Evolutionary conservation across 441 rosid genomes (phyloP).

Genomic region (Mallotus japonicus): DNA sequence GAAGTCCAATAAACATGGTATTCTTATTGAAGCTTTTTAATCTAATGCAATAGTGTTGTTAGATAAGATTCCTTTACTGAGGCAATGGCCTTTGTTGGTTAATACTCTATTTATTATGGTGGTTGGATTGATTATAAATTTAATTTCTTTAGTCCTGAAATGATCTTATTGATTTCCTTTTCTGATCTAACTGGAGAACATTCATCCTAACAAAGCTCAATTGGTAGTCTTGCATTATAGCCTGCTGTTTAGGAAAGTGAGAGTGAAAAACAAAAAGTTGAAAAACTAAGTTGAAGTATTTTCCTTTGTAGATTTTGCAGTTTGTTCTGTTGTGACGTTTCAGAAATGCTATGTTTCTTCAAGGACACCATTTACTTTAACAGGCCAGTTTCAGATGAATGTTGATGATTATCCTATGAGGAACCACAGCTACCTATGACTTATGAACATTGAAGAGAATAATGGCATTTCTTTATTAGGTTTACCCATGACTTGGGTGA

Average conservation of each 20-base stretch:
- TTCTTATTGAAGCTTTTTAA: too few species aligned
- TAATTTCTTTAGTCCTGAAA: too few species aligned
- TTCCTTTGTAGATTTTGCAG: not conserved
- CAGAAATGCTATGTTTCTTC: not conserved
- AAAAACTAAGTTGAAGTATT: not conserved
- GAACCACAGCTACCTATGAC: not conserved
- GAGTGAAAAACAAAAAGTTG: not conserved
- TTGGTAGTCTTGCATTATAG: too few species aligned
- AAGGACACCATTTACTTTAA: not conserved
- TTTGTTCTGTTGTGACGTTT: not conserved
- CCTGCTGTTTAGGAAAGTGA: too few species aligned
- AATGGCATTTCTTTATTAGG: not conserved
- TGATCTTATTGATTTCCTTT: too few species aligned
- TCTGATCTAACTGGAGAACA: too few species aligned
- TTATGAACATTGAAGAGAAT: conserved; percentile 7
- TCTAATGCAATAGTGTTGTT: too few species aligned
- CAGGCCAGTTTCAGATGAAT: not conserved
- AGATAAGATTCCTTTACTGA: not conserved
- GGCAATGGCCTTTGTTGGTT: not conserved
- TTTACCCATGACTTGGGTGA: not conserved
- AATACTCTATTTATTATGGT: not conserved
- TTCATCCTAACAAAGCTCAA: too few species aligned
- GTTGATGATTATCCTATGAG: not conserved
- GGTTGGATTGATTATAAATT: too few species aligned
- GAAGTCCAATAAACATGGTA: not conserved